Evolutionary conservation across 1,284 basidiomycete genomes (phyloP).

Genomic region (Cutaneotrichosporon dermatis): DNA sequence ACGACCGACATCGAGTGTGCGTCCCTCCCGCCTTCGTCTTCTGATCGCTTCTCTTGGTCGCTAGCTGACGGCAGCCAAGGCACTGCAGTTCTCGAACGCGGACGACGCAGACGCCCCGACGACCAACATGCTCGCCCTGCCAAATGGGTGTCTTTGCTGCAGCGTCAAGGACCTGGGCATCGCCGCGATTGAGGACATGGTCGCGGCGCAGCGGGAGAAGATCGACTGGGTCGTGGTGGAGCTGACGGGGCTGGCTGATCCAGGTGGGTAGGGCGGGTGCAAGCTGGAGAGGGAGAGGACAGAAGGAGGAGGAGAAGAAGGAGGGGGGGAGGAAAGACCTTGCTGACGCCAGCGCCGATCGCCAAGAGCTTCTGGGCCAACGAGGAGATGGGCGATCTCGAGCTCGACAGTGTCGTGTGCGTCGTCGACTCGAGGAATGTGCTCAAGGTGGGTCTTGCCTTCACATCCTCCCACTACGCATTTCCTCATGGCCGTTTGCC

Average conservation of each 20-base stretch:
- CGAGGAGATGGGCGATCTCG: slow-evolving; percentile 73
- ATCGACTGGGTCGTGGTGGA: slow-evolving; percentile 92
- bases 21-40: background rate
- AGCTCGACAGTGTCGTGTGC: slow-evolving; percentile 82
- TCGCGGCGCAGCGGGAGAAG: slow-evolving; percentile 56
- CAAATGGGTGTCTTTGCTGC: slow-evolving; percentile 92
- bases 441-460: slow-evolving; percentile 55
- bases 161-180: slow-evolving; percentile 86
- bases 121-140: slow-evolving; percentile 66
- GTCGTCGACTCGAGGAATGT: slow-evolving; percentile 87
- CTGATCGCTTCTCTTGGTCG: no score
- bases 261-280: slow-evolving; percentile 54
- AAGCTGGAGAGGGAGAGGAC: no score
- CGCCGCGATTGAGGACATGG: slow-evolving; percentile 81
- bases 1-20: slow-evolving; percentile 51
- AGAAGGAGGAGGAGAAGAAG: no score
- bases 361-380: slow-evolving; percentile 88
- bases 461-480: no score
- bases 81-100: slow-evolving; percentile 58
- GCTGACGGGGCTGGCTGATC: slow-evolving; percentile 89
- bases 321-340: background rate
- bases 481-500: no score
- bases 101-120: slow-evolving; percentile 42
- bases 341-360: slow-evolving; percentile 55
- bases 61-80: slow-evolving; percentile 21